phyloP scores from a whole-genome alignment of 192 early-diverging fungal species.

The Coemansia sp. region DNA sequence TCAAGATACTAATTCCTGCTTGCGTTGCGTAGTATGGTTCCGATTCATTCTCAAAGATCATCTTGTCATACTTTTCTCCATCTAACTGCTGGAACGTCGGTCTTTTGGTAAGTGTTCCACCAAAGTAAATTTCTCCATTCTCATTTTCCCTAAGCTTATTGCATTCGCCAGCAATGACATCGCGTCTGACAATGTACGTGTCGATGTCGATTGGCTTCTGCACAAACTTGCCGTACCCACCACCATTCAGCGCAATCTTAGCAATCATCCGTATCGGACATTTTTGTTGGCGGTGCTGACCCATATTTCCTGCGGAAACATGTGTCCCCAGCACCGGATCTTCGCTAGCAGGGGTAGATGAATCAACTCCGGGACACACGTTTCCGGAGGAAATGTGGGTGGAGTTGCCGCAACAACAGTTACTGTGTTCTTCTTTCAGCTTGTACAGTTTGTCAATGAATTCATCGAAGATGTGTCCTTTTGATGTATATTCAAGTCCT shows the following conservation, averaged over 20 bases:
- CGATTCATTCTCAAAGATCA: background rate
- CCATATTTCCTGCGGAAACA: too few relatives aligned
- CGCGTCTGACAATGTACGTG: background rate
- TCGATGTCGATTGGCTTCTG: background rate
- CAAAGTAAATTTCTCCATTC: background rate
- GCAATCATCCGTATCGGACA: slow-evolving; percentile 3
- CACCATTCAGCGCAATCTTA: background rate
- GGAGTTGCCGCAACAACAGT: background rate
- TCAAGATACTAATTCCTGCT: background rate
- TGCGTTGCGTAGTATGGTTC: slow-evolving; percentile 1
- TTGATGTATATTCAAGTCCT: background rate
- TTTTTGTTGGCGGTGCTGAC: background rate
- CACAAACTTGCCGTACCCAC: background rate
- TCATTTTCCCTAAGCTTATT: background rate
- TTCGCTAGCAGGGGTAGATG: too few relatives aligned
- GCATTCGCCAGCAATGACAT: background rate
- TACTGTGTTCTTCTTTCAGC: background rate
- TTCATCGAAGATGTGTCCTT: background rate
- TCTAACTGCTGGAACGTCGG: background rate
- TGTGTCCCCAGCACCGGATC: too few relatives aligned
- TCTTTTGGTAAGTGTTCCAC: background rate
- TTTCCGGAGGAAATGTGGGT: too few relatives aligned
- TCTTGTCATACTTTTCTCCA: background rate
- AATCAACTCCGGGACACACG: too few relatives aligned
- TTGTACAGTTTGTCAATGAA: background rate